phyloP scores from a whole-genome alignment of 805 yeast genomes.

The Cyberlindnera bimundalis region DNA sequence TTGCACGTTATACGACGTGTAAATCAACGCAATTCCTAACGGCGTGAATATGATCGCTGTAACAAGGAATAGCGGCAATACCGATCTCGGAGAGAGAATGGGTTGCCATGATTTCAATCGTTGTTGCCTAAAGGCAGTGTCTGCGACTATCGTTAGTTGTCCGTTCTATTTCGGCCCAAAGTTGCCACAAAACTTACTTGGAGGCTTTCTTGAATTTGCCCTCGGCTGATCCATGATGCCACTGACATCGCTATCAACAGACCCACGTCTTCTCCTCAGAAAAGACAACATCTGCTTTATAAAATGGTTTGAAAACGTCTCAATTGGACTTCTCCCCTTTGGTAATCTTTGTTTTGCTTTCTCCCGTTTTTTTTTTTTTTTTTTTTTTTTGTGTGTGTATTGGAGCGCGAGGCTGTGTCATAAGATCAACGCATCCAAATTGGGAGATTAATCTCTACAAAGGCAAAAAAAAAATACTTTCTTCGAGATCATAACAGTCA shows the following conservation, averaged over 20 bases:
- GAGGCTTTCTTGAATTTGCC: conserved; percentile 49
- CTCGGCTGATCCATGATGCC: conserved; percentile 28
- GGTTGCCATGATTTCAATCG: conserved; percentile 71
- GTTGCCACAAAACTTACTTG: conserved; percentile 33
- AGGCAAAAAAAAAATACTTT: too few species aligned
- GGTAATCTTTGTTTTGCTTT: too few species aligned
- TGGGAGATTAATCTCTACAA: too few species aligned
- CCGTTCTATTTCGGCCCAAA: conserved; percentile 13
- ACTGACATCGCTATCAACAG: conserved; percentile 29
- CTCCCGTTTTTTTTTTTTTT: too few species aligned
- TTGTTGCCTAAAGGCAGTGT: conserved; percentile 79
- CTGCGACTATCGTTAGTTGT: conserved; percentile 29
- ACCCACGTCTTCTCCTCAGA: conserved; percentile 25
- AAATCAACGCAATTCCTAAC: conserved; percentile 79
- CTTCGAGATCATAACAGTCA: conserved; percentile 1
- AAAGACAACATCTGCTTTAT: conserved; percentile 24
- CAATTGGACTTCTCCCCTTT: too few species aligned
- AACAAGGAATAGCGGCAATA: conserved; percentile 74
- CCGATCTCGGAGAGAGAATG: conserved; percentile 86
- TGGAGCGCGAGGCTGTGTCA: not conserved
- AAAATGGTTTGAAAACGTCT: too few species aligned
- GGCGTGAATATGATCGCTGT: conserved; percentile 84
- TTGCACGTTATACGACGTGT: conserved; percentile 77
- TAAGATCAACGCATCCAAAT: not conserved
- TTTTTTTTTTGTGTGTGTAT: too few species aligned